A percentile compares a stretch with the other conserved stretches of the same genome.
phyloP scores from a whole-genome alignment of 1,284 basidiomycete species.

The Puccinia horiana region DNA sequence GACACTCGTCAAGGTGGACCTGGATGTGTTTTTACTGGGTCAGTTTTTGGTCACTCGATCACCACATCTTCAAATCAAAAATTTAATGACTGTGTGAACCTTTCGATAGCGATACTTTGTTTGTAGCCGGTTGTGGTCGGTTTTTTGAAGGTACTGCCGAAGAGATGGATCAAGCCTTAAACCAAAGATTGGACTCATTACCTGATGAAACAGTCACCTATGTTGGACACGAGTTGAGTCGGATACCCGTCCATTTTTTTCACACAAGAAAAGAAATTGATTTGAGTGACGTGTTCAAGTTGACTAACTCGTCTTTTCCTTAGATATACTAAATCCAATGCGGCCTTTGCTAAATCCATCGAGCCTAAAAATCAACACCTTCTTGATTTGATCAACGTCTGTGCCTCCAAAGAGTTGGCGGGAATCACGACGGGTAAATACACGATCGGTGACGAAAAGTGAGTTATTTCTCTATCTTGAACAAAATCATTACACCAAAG shows the following conservation, averaged over 20 bases:
- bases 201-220: slow-evolving; percentile 80
- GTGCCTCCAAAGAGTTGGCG: slow-evolving; percentile 59
- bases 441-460: slow-evolving; percentile 79
- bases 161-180: slow-evolving; percentile 81
- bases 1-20: slow-evolving; percentile 65
- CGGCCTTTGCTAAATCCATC: slow-evolving; percentile 61
- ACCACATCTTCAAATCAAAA: not conserved
- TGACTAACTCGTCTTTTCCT: slow-evolving; percentile 1
- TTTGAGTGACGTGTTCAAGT: slow-evolving; percentile 34
- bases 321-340: slow-evolving; percentile 56
- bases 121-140: slow-evolving; percentile 89
- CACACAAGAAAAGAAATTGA: not conserved
- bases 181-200: slow-evolving; percentile 68
- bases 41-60: slow-evolving; percentile 47
- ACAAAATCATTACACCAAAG: not conserved
- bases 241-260: not conserved
- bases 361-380: slow-evolving; percentile 70
- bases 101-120: slow-evolving; percentile 76
- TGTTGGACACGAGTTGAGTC: slow-evolving; percentile 91
- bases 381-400: slow-evolving; percentile 64
- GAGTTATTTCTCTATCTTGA: not conserved
- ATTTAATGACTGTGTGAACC: not conserved
- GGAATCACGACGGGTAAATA: slow-evolving; percentile 73
- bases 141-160: slow-evolving; percentile 89
- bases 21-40: slow-evolving; percentile 84